phyloP scores from a whole-genome alignment of 345 rosid species.

The Brassica cretica region DNA sequence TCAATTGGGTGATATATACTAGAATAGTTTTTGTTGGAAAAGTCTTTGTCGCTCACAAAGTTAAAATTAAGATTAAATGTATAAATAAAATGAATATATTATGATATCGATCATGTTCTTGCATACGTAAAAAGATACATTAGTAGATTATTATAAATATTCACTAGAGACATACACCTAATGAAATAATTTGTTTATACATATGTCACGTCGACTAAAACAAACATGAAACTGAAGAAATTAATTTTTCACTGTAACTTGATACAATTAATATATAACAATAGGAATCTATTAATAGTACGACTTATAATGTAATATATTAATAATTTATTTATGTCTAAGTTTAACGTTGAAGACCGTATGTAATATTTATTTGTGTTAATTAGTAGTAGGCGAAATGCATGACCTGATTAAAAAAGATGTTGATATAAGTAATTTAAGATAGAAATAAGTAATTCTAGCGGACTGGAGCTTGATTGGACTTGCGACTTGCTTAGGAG shows the following conservation, averaged over 20 bases:
- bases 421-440: not conserved
- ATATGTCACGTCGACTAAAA: not conserved
- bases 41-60: constrained; percentile 25
- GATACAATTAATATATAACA: not conserved
- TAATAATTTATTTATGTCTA: no score
- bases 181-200: constrained; percentile 17
- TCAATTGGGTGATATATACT: not conserved
- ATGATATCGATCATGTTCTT: constrained; percentile 11
- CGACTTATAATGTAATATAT: not conserved
- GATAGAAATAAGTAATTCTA: not conserved
- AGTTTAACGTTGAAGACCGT: not conserved
- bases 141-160: not conserved
- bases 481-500: no score
- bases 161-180: constrained; percentile 6
- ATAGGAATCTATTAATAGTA: no score
- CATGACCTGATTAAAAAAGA: not conserved
- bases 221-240: not conserved
- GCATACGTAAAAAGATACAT: constrained; percentile 16
- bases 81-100: constrained; percentile 2
- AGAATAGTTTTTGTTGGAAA: constrained; percentile 19
- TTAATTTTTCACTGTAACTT: not conserved
- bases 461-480: no score
- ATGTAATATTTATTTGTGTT: not conserved
- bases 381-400: not conserved
- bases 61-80: not conserved